Percentiles rank a stretch among this genome's conserved stretches.
phyloP scores from a whole-genome alignment of 345 rosid genomes.

The Psidium friedrichsthalianum region DNA sequence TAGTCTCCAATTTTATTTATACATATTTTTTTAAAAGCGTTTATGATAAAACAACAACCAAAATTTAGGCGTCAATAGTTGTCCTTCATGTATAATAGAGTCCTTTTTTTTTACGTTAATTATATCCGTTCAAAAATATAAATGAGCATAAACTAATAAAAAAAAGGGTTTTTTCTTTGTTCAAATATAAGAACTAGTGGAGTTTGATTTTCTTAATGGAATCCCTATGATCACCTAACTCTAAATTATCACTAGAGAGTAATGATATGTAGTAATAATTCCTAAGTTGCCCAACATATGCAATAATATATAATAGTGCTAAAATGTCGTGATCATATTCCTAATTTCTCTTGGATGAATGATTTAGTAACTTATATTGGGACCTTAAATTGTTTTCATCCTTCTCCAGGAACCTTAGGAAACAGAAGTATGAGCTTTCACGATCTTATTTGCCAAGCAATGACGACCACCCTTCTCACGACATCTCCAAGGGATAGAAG shows the following conservation, averaged over 20 bases:
- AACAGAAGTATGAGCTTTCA: conserved; percentile 48
- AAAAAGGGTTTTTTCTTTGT: neutral
- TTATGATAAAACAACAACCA: no score
- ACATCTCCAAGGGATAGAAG: conserved; percentile 64
- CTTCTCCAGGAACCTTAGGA: conserved; percentile 54
- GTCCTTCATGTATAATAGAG: no score
- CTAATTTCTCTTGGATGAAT: neutral
- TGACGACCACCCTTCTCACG: conserved; percentile 87
- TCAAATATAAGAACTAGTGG: neutral
- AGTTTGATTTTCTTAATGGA: neutral
- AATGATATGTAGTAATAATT: no score
- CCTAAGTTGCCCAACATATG: no score
- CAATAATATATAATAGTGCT: no score
- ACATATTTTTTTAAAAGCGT: no score
- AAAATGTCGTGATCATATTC: no score
- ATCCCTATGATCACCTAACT: neutral
- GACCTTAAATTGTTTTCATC: neutral
- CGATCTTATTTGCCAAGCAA: conserved; percentile 35
- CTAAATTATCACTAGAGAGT: neutral
- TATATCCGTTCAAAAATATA: neutral
- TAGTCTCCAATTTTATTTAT: no score
- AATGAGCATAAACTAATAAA: neutral
- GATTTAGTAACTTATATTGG: neutral
- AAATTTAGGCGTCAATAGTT: no score
- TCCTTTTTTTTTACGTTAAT: no score